phyloP scores from a whole-genome alignment of 2,329 filamentous ascomycete genomes.

The Penicillium capsulatum region DNA sequence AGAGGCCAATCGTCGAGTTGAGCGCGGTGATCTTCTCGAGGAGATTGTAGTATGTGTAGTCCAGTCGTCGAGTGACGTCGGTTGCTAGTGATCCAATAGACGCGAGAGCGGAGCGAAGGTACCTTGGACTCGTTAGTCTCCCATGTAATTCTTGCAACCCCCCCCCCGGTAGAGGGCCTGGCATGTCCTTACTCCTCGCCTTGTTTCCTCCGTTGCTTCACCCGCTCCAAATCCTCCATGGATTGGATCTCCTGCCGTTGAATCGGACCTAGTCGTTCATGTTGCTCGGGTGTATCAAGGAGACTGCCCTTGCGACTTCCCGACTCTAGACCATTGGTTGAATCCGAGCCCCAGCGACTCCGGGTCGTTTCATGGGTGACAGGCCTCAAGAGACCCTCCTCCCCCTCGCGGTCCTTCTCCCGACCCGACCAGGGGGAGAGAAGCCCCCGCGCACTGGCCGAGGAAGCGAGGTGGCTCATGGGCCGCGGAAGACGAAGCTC shows the following conservation, averaged over 20 bases:
- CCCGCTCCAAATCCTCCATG: constrained; percentile 34
- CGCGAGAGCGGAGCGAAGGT: constrained; percentile 33
- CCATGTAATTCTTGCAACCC: too few relatives aligned
- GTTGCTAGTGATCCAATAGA: constrained; percentile 38
- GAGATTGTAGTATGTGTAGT: constrained; percentile 48
- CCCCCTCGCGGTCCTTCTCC: constrained; percentile 31
- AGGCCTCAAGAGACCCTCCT: constrained; percentile 31
- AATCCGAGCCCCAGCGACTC: constrained; percentile 34
- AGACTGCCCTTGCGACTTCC: constrained; percentile 30
- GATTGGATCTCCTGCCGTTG: constrained; percentile 30
- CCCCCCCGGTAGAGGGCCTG: too few relatives aligned
- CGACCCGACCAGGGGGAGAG: constrained; percentile 30
- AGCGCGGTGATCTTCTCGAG: constrained; percentile 43
- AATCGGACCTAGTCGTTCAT: constrained; percentile 26
- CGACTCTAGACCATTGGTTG: constrained; percentile 22
- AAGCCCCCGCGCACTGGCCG: constrained; percentile 28
- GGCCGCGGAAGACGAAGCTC: constrained; percentile 29
- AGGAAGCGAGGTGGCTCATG: constrained; percentile 33
- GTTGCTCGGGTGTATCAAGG: constrained; percentile 24
- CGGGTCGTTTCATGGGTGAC: constrained; percentile 29
- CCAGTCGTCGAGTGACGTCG: constrained; percentile 44
- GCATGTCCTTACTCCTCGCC: constrained; percentile 60
- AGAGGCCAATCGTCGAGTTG: constrained; percentile 38
- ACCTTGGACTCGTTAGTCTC: constrained; percentile 18
- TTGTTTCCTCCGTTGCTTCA: constrained; percentile 66